Base-by-base conservation (phyloP, 768 basidiomycete genomes). In the Pleurotus giganteus region DNA sequence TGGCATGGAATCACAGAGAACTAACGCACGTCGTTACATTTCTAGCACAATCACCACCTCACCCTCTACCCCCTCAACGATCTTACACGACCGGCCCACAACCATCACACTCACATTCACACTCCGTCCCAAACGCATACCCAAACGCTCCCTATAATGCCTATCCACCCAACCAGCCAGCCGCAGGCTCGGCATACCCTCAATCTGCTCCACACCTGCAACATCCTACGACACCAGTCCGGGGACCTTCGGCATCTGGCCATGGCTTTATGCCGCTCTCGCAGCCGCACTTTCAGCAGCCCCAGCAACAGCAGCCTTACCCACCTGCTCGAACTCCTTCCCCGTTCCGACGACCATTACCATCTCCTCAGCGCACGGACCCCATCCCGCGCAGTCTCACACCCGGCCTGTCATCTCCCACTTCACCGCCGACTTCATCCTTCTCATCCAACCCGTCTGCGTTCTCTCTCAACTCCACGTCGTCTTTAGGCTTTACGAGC, bases 301-400 rank as follows among this genome's bases (percentile, higher is more conserved):
- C 31, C 21, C 49, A 15, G 29, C 49, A 51, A 37, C 46, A 47
- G 19, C 46, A 47, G 31, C 46, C 26, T 4, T 12, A 19, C 9
- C 49, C 31, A 23, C 19, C 21, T 2, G 23, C 34, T 51, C 49
- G 49, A 4, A 36, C 34, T 12, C 49, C 49, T n/a, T 51, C 49
- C 9, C 49, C 49, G 5, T 51, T 51, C 26, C n/a, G 49, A 36
- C 49, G 49, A 15, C 23, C 49, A 19, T 32, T 51, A 2, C 49
- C 49, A 15, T 31, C 31, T 2, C 34, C 49, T 23, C 49, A 51
- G 19, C 49, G 49, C 21, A 7, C 49, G 13, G 49, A 51, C 24
- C 49, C 49, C 6, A 32, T 51, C n/a, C 49, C 49, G 15, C 49
- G 49, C 19, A 51, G 49, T 19, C 49, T 51, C 8, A 51, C 49